A percentile compares a stretch with the other conserved stretches of the same genome.
phyloP scores from a whole-genome alignment of 345 rosid species.

The Eucalyptus cloeziana region DNA sequence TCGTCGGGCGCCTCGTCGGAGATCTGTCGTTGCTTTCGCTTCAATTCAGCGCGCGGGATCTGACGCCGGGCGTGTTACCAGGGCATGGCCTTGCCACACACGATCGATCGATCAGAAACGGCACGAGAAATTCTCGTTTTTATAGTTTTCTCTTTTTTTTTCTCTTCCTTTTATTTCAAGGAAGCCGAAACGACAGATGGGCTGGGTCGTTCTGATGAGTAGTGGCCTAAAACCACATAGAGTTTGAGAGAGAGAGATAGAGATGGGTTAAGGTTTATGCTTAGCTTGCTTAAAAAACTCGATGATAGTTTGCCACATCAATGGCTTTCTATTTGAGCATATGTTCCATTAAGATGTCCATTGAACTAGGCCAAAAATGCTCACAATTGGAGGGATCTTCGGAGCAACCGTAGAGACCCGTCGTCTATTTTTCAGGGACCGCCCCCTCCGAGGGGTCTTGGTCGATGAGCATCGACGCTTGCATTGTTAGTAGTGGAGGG shows the following conservation, averaged over 20 bases:
- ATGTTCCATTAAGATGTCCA: background rate
- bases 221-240: background rate
- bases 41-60: background rate
- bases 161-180: background rate
- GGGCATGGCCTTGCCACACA: background rate
- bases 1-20: background rate
- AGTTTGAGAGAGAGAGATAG: background rate
- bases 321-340: background rate
- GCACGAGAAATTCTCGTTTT: background rate
- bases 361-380: background rate
- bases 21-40: background rate
- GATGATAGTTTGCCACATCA: background rate
- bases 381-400: background rate
- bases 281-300: background rate
- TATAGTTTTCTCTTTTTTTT: background rate
- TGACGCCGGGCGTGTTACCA: background rate
- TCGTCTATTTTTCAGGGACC: background rate
- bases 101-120: background rate
- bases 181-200: background rate
- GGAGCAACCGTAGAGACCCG: background rate
- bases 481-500: background rate
- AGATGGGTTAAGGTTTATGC: background rate
- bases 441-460: background rate
- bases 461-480: background rate
- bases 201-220: background rate